Conservation (phyloP, 2,329 filamentous ascomycete genomes). For the Neurospora sp. region DNA sequence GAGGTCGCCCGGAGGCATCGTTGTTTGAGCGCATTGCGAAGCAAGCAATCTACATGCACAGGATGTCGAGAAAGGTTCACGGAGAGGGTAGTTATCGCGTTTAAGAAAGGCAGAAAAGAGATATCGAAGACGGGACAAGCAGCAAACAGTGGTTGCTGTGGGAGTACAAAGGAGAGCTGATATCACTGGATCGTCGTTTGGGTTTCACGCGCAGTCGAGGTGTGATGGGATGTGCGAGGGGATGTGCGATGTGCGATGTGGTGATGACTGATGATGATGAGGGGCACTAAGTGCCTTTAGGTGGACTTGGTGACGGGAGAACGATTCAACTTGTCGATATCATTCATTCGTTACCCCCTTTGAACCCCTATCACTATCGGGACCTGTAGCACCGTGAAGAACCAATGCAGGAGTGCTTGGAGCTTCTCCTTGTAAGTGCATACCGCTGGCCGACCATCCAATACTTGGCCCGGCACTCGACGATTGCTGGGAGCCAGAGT, state of each 20-base stretch:
- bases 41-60: background rate
- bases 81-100: background rate
- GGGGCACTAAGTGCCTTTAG: background rate
- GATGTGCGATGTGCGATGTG: background rate
- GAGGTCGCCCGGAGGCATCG: conserved; percentile 31
- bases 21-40: conserved; percentile 24
- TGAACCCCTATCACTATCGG: background rate
- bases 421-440: background rate
- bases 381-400: background rate
- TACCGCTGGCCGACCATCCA: background rate
- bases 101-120: background rate
- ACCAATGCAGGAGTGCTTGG: background rate
- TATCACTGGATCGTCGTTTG: background rate
- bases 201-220: background rate
- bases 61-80: background rate
- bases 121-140: background rate
- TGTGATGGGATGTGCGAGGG: background rate
- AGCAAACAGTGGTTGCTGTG: background rate
- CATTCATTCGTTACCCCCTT: background rate
- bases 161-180: background rate
- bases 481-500: background rate
- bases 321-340: background rate
- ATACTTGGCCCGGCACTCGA: background rate
- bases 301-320: background rate
- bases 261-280: background rate